Percentiles rank a stretch among this genome's conserved stretches.
Conservation (phyloP, 164 flowering plant species). For the Liquidambar formosana region DNA sequence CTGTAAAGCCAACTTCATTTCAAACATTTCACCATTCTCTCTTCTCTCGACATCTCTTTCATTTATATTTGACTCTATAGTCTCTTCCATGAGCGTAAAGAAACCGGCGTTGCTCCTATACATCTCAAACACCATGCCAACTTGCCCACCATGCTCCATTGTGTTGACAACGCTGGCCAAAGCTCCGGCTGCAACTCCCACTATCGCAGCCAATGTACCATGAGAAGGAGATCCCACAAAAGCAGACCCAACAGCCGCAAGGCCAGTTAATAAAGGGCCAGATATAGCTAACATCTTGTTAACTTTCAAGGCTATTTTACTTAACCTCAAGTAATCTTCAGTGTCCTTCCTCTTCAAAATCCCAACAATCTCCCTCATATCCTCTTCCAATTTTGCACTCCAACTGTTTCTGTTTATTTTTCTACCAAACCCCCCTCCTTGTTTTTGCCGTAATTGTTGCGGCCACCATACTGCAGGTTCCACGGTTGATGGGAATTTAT, state of each 20-base stretch:
- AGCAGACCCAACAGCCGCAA: conserved; percentile 40
- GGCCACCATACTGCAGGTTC: conserved; percentile 57
- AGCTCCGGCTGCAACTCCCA: conserved; percentile 40
- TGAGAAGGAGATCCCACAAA: conserved; percentile 19
- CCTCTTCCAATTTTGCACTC: conserved; percentile 38
- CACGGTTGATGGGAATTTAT: conserved; percentile 47
- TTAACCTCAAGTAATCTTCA: conserved; percentile 36
- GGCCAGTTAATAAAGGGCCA: conserved; percentile 49
- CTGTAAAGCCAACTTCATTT: conserved; percentile 50
- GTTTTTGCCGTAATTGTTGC: background rate
- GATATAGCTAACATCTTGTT: conserved; percentile 37
- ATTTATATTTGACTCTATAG: conserved; percentile 28
- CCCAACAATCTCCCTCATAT: conserved; percentile 41
- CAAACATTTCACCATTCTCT: conserved; percentile 58
- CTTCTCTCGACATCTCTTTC: conserved; percentile 34
- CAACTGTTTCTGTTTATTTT: conserved; percentile 27
- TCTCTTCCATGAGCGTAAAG: conserved; percentile 36
- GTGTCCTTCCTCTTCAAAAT: conserved; percentile 41
- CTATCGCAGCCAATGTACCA: conserved; percentile 17
- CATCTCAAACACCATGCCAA: conserved; percentile 68
- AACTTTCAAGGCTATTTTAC: conserved; percentile 40
- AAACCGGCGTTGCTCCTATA: conserved; percentile 44
- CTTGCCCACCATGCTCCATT: conserved; percentile 64
- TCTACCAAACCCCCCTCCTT: background rate
- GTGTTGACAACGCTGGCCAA: conserved; percentile 53